Evolutionary conservation across 306 rosid species (phyloP).

Genomic region (Albizia julibrissin): DNA sequence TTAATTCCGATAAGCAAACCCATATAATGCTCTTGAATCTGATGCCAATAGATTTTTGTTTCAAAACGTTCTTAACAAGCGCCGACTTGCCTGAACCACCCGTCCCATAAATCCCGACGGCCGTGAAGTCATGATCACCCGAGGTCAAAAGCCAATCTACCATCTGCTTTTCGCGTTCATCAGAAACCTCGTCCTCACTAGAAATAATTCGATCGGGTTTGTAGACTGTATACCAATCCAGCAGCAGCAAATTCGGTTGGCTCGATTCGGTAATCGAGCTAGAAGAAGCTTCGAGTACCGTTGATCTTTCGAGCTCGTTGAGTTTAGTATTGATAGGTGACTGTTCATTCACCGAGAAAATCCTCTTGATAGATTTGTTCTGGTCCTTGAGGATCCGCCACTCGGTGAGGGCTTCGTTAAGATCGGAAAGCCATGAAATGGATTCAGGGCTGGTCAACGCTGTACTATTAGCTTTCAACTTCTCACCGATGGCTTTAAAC

Average conservation of each 20-base stretch:
- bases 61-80: too few relatives aligned
- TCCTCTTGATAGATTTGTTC: neutral
- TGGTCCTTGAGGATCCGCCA: neutral
- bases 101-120: slow-evolving; percentile 23
- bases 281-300: accelerated
- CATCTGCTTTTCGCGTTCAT: too few relatives aligned
- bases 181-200: neutral
- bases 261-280: too few relatives aligned
- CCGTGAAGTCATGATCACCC: neutral
- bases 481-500: too few relatives aligned
- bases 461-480: neutral
- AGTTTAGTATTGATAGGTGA: too few relatives aligned
- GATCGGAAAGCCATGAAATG: neutral
- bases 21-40: neutral
- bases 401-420: neutral
- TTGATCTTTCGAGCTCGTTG: too few relatives aligned
- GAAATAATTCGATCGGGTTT: too few relatives aligned
- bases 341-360: too few relatives aligned
- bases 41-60: too few relatives aligned
- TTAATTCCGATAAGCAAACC: neutral
- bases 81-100: slow-evolving; percentile 6
- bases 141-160: too few relatives aligned
- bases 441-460: too few relatives aligned
- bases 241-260: neutral
- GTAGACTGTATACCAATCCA: neutral